A percentile compares a stretch with the other conserved stretches of the same genome.
Conservation (phyloP, 306 rosid genomes). For the Sophora flavescens region DNA sequence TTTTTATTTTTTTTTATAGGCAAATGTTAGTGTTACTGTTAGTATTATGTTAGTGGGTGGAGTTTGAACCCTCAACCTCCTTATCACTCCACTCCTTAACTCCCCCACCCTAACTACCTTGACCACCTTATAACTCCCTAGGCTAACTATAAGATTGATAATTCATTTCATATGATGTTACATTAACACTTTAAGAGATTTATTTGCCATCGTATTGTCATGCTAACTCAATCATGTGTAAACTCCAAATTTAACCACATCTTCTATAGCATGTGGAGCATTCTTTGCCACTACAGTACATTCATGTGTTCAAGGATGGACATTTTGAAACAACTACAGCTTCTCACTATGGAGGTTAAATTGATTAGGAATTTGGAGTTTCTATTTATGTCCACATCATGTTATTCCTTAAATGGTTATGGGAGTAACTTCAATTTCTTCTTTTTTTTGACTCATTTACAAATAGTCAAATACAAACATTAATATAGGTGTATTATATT, state of each 20-base stretch:
- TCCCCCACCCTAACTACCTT: no score
- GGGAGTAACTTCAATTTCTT: conserved; percentile 51
- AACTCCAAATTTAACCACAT: conserved; percentile 7
- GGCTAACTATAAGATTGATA: neutral
- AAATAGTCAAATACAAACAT: conserved; percentile 10
- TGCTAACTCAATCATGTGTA: conserved; percentile 35
- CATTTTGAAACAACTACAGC: conserved; percentile 87
- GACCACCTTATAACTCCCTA: no score
- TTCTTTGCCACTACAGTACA: conserved; percentile 88
- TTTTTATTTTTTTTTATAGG: no score
- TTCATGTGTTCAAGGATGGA: conserved; percentile 77
- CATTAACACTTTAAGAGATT: neutral
- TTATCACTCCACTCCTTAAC: no score
- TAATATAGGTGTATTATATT: conserved; percentile 42
- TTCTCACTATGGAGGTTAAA: conserved; percentile 82
- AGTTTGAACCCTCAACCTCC: no score
- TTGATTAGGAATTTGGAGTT: conserved; percentile 46
- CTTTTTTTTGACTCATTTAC: conserved; percentile 57
- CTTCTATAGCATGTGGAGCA: conserved; percentile 79
- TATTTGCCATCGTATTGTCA: conserved; percentile 1
- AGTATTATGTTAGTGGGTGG: no score
- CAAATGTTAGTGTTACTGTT: no score
- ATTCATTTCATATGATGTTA: conserved; percentile 17
- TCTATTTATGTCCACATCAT: conserved; percentile 37
- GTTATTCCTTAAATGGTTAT: conserved; percentile 49